phyloP scores from a whole-genome alignment of 78 protist species.

The Dictyostelium brefeldianum region DNA sequence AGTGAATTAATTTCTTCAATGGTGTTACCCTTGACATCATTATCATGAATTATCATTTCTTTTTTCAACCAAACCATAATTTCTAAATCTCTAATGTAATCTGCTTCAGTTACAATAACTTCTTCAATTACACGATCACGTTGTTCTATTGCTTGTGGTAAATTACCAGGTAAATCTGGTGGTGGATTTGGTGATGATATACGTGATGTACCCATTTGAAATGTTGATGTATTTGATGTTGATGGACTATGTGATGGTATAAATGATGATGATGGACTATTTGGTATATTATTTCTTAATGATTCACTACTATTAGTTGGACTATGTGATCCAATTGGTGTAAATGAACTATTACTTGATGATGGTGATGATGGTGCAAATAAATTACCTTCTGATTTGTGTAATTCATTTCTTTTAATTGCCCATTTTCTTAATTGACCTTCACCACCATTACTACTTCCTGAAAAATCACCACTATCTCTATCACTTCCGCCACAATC shows the following conservation, averaged over 20 bases:
- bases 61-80: constrained; percentile 73
- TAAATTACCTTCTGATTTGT: constrained; percentile 18
- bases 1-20: constrained; percentile 57
- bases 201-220: constrained; percentile 17
- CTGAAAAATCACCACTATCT: background rate
- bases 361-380: constrained; percentile 24
- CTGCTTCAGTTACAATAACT: constrained; percentile 54
- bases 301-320: constrained; percentile 22
- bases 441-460: background rate
- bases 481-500: background rate
- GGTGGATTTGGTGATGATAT: constrained; percentile 53
- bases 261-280: background rate
- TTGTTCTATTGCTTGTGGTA: constrained; percentile 40
- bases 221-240: background rate
- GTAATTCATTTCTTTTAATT: constrained; percentile 50
- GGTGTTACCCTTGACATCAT: background rate
- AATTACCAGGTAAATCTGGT: constrained; percentile 19
- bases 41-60: constrained; percentile 38
- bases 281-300: background rate
- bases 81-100: constrained; percentile 72
- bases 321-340: background rate
- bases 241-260: constrained; percentile 8
- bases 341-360: background rate
- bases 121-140: constrained; percentile 56
- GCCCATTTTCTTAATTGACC: constrained; percentile 75